phyloP scores from a whole-genome alignment of 306 rosid genomes.

The Mucuna pruriens region DNA sequence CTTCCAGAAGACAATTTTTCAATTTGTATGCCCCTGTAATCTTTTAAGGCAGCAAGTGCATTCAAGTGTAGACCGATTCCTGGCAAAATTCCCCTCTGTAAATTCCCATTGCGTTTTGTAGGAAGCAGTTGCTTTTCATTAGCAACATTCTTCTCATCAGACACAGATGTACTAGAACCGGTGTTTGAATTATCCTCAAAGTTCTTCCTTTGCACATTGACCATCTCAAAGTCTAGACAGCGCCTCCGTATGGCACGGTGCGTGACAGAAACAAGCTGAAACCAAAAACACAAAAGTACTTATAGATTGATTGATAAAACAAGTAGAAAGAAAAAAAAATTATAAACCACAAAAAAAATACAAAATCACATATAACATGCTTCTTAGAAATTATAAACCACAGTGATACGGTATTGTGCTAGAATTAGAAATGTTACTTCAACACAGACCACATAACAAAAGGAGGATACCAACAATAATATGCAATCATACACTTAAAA shows the following conservation, averaged over 20 bases:
- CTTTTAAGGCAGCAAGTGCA: constrained; percentile 76
- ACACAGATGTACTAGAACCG: constrained; percentile 49
- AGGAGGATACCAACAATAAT: neutral
- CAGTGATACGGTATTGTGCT: neutral
- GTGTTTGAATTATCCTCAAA: constrained; percentile 51
- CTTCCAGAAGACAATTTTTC: constrained; percentile 57
- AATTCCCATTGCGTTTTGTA: constrained; percentile 47
- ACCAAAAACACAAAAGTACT: constrained; percentile 24
- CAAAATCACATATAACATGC: neutral
- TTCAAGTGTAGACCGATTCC: constrained; percentile 86
- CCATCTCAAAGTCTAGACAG: constrained; percentile 86
- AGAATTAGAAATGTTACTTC: constrained; percentile 32
- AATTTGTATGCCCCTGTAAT: constrained; percentile 42
- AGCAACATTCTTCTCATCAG: constrained; percentile 48
- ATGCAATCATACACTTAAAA: constrained; percentile 8
- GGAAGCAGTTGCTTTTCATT: constrained; percentile 56
- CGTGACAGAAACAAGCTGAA: constrained; percentile 61
- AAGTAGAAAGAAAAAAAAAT: neutral
- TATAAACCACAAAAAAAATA: neutral
- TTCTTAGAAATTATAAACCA: neutral
- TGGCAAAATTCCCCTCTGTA: constrained; percentile 58
- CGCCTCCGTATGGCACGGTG: constrained; percentile 80
- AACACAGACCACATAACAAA: constrained; percentile 26
- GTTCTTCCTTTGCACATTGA: constrained; percentile 60
- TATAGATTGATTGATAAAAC: constrained; percentile 6